Evolutionary conservation across 2,329 filamentous ascomycete species (phyloP).

Genomic region (Monilinia fructicola): DNA sequence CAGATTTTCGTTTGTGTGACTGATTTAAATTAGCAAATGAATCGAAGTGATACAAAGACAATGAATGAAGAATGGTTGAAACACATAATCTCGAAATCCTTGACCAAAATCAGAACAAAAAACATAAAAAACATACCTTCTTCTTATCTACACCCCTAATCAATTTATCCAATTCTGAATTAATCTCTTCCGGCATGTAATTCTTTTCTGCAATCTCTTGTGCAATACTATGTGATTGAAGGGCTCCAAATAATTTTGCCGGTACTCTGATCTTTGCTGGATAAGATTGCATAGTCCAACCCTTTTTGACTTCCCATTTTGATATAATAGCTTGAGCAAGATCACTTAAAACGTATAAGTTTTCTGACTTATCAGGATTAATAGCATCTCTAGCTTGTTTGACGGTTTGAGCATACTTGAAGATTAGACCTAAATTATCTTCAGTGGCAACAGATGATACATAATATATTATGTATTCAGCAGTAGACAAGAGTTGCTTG

Average conservation of each 20-base stretch:
- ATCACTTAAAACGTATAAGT: slow-evolving; percentile 84
- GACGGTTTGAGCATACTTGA: slow-evolving; percentile 86
- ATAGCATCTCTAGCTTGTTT: slow-evolving; percentile 88
- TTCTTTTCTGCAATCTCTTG: slow-evolving; percentile 84
- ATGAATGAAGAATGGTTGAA: slow-evolving; percentile 13
- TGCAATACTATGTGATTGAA: slow-evolving; percentile 75
- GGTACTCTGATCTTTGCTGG: slow-evolving; percentile 80
- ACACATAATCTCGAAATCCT: no score
- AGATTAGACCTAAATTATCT: slow-evolving; percentile 83
- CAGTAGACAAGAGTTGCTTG: slow-evolving; percentile 75
- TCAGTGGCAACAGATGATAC: slow-evolving; percentile 79
- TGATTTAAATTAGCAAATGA: slow-evolving; percentile 19
- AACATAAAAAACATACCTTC: slow-evolving; percentile 42
- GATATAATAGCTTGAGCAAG: slow-evolving; percentile 79
- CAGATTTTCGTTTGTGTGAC: slow-evolving; percentile 37
- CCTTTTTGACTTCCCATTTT: slow-evolving; percentile 81
- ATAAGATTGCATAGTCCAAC: slow-evolving; percentile 83
- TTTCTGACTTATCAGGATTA: slow-evolving; percentile 63
- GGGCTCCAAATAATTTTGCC: slow-evolving; percentile 70
- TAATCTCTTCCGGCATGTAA: slow-evolving; percentile 74
- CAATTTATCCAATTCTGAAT: slow-evolving; percentile 61
- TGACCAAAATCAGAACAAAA: no score
- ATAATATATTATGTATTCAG: slow-evolving; percentile 88
- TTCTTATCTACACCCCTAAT: slow-evolving; percentile 69
- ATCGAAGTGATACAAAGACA: no score